Evolutionary conservation across 345 rosid species (phyloP).

Genomic region (Mercurialis annua): DNA sequence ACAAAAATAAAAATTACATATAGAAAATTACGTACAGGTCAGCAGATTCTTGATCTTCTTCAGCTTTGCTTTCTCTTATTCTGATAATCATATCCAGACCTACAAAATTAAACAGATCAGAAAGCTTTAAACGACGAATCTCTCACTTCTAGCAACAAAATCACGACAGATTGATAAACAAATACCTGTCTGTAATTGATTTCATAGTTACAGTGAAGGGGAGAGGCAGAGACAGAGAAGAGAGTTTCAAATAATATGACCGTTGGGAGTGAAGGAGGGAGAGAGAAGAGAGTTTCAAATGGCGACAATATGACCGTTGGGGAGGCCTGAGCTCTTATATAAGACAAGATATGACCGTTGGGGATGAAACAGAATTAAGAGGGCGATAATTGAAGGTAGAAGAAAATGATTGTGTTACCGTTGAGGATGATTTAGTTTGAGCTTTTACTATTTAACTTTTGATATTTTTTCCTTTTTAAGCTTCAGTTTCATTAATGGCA

Average conservation of each 20-base stretch:
- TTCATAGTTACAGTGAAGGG: constrained; percentile 11
- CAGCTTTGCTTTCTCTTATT: constrained; percentile 24
- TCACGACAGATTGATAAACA: background rate
- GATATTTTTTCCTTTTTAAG: no score
- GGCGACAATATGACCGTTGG: constrained; percentile 44
- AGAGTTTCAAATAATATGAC: constrained; percentile 6
- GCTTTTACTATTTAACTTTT: no score
- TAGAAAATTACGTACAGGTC: no score
- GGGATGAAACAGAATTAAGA: no score
- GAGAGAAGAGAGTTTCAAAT: constrained; percentile 15
- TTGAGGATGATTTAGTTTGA: no score
- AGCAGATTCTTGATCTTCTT: constrained; percentile 72
- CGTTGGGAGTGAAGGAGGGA: constrained; percentile 8
- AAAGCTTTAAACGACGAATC: background rate
- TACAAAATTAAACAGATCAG: constrained; percentile 17
- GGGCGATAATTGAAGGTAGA: no score
- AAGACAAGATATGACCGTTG: no score
- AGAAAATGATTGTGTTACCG: no score
- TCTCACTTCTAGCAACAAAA: background rate
- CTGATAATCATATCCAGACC: constrained; percentile 31
- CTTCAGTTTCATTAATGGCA: no score
- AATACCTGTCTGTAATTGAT: constrained; percentile 16
- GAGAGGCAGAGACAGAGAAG: constrained; percentile 11
- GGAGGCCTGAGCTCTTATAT: no score
- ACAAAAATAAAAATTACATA: no score